Conservation (phyloP, 2,329 filamentous ascomycete species). For the Phyllosticta citriasiana region DNA sequence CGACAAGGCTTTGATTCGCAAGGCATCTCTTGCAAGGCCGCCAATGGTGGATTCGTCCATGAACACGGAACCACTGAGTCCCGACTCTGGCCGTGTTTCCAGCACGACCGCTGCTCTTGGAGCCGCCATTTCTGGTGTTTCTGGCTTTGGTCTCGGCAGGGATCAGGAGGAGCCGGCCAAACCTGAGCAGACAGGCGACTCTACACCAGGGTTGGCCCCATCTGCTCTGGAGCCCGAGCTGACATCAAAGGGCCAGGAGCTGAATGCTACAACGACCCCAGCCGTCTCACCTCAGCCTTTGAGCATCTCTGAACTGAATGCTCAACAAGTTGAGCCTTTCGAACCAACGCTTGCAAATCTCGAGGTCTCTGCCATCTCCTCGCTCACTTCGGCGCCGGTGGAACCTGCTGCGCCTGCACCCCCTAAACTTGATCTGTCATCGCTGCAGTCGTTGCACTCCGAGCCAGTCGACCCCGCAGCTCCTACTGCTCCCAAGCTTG, state of each 20-base stretch:
- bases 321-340: slow-evolving; percentile 5
- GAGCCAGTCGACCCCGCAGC: slow-evolving; percentile 6
- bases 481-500: slow-evolving; percentile 16
- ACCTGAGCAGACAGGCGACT: neutral
- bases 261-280: slow-evolving; percentile 10
- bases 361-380: slow-evolving; percentile 8
- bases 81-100: slow-evolving; percentile 17
- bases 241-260: neutral
- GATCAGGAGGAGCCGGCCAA: neutral
- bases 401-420: neutral
- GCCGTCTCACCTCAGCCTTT: slow-evolving; percentile 1
- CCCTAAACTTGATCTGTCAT: slow-evolving; percentile 6
- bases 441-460: slow-evolving; percentile 5
- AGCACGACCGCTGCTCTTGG: slow-evolving; percentile 14
- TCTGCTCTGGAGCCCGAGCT: slow-evolving; percentile 4
- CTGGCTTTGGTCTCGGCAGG: slow-evolving; percentile 18
- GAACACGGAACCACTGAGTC: slow-evolving; percentile 53
- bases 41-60: slow-evolving; percentile 50
- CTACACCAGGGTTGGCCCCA: slow-evolving; percentile 7
- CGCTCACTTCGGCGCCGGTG: slow-evolving; percentile 5
- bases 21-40: slow-evolving; percentile 15
- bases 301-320: slow-evolving; percentile 4
- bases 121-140: slow-evolving; percentile 13
- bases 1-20: slow-evolving; percentile 6
- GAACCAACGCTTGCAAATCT: neutral